Conservation (phyloP, 371 early-diverging fungal genomes). For the Gilbertella persicaria region DNA sequence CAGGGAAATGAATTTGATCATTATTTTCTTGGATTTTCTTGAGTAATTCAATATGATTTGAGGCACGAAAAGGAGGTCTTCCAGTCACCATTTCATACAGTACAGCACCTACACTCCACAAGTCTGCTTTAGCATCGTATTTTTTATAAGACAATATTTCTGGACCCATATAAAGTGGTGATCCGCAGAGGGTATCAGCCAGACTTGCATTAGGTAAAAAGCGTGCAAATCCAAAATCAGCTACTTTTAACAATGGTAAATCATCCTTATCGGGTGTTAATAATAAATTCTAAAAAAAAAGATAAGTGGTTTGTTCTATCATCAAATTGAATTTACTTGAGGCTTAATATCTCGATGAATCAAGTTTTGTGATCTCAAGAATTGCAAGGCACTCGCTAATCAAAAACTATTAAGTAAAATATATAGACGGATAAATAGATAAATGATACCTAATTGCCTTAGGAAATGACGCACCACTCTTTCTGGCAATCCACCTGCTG, state of each 20-base stretch:
- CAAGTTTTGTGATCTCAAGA: slow-evolving; percentile 79
- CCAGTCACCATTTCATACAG: slow-evolving; percentile 93
- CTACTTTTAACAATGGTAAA: slow-evolving; percentile 84
- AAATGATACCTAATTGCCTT: slow-evolving; percentile 73
- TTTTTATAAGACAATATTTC: slow-evolving; percentile 91
- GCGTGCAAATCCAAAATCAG: slow-evolving; percentile 97
- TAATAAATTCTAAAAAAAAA: slow-evolving; percentile 78
- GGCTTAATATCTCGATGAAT: slow-evolving; percentile 98
- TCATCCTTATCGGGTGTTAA: slow-evolving; percentile 51
- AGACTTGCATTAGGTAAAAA: slow-evolving; percentile 78
- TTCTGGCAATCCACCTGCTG: slow-evolving; percentile 78
- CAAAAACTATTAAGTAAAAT: slow-evolving; percentile 2
- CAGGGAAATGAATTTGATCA: slow-evolving; percentile 86
- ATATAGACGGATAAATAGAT: background rate
- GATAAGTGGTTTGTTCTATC: slow-evolving; percentile 25
- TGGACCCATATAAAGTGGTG: slow-evolving; percentile 96
- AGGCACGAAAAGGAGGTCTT: slow-evolving; percentile 89
- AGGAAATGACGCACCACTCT: slow-evolving; percentile 80
- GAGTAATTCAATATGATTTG: slow-evolving; percentile 89
- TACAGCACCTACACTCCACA: slow-evolving; percentile 97
- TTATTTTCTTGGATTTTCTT: slow-evolving; percentile 82
- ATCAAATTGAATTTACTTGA: too few relatives aligned
- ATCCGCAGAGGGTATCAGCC: slow-evolving; percentile 95
- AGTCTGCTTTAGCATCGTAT: slow-evolving; percentile 93
- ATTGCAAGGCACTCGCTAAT: slow-evolving; percentile 80